Percentiles rank a stretch among this genome's conserved stretches.
phyloP scores from a whole-genome alignment of 192 early-diverging fungal species.

The Globomyces pollinis-pini region DNA sequence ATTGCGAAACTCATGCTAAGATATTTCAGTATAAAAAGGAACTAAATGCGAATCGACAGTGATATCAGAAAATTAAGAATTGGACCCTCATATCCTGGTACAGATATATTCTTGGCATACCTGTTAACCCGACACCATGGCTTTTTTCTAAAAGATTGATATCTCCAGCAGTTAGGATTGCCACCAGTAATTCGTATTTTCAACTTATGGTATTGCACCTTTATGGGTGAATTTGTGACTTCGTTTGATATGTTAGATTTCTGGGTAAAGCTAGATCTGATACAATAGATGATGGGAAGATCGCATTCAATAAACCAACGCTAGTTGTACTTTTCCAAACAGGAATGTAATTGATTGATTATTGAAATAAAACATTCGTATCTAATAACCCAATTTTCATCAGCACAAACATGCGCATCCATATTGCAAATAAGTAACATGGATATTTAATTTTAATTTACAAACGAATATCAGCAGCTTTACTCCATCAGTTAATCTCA shows the following conservation, averaged over 20 bases:
- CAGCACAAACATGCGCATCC: too few relatives aligned
- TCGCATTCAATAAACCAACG: background rate
- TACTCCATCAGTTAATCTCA: too few relatives aligned
- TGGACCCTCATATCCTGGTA: background rate
- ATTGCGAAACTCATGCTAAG: background rate
- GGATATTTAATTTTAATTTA: too few relatives aligned
- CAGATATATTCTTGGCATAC: background rate
- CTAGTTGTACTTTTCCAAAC: background rate
- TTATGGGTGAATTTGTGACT: background rate
- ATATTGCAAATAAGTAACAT: too few relatives aligned
- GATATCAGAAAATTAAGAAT: background rate
- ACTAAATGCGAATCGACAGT: background rate
- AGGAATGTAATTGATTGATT: background rate
- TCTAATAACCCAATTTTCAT: too few relatives aligned
- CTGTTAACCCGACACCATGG: background rate
- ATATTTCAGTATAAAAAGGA: background rate
- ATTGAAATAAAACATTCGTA: too few relatives aligned
- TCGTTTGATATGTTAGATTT: background rate
- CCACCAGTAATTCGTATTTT: background rate
- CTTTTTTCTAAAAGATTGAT: background rate
- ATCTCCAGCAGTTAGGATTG: background rate
- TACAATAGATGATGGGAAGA: constrained; percentile 7
- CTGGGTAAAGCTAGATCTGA: constrained; percentile 7
- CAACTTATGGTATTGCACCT: background rate
- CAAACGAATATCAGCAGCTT: too few relatives aligned